These are phyloP conservation scores for Aspergillus texensis DNA, from an alignment of 2,329 filamentous ascomycete genomes.

Conservation along the genomic window DNA sequence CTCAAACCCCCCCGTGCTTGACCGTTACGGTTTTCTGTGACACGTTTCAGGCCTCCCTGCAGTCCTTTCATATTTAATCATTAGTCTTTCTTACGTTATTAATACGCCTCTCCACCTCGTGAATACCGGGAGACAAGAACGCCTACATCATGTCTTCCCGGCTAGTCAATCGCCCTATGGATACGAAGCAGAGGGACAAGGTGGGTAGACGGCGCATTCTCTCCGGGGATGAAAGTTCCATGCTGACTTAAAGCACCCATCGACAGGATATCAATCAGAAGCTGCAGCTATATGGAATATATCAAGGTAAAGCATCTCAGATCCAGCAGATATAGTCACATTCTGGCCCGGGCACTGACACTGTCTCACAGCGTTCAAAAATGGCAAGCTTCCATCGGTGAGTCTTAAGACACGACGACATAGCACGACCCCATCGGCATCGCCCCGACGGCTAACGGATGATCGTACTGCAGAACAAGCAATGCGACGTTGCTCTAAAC, in stretches of 20 bases:
- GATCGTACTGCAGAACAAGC: conserved; percentile 69
- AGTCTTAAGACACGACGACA: conserved; percentile 65
- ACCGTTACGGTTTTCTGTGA: neutral
- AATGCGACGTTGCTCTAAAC: conserved; percentile 94
- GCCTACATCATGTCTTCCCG: conserved; percentile 11
- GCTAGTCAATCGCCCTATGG: conserved; percentile 11
- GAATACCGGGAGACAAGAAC: neutral
- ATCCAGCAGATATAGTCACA: neutral
- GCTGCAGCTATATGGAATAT: conserved; percentile 92
- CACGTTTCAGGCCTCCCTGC: neutral
- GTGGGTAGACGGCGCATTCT: conserved; percentile 34
- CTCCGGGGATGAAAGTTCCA: neutral
- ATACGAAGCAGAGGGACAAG: conserved; percentile 66
- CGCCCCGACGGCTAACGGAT: conserved; percentile 1
- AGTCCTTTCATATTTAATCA: neutral
- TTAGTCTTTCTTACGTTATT: neutral
- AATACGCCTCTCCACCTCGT: neutral
- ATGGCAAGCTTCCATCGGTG: conserved; percentile 89
- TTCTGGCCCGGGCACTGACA: conserved; percentile 16
- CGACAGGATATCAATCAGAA: conserved; percentile 81
- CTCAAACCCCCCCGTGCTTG: neutral
- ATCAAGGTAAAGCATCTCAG: conserved; percentile 53
- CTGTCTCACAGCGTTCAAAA: conserved; percentile 68
- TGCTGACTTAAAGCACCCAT: neutral
- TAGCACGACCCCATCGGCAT: conserved; percentile 47